These are phyloP conservation scores for Scedosporium minutisporum DNA, from an alignment of 2,329 filamentous ascomycete species.

Conservation along the genomic window DNA sequence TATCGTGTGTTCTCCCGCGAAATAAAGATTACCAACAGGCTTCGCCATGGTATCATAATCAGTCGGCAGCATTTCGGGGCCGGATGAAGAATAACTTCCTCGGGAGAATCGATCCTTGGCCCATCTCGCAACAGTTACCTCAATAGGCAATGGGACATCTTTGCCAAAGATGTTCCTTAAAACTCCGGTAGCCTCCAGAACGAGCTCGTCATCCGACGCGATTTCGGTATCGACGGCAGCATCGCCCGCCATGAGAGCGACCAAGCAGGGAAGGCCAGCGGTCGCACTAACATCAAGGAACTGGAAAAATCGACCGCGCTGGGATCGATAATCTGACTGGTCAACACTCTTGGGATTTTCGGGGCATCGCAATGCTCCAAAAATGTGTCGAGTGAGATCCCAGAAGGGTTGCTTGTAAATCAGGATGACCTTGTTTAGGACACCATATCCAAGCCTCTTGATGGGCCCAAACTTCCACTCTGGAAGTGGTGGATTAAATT, in stretches of 20 bases:
- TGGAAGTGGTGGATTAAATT: conserved; percentile 88
- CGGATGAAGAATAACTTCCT: conserved; percentile 92
- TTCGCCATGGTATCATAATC: conserved; percentile 91
- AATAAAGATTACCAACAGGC: conserved; percentile 77
- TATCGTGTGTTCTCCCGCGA: conserved; percentile 93
- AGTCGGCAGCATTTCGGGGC: conserved; percentile 67
- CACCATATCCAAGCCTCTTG: conserved; percentile 76
- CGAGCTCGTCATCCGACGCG: conserved; percentile 62
- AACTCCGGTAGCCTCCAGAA: conserved; percentile 71
- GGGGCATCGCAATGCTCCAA: conserved; percentile 77
- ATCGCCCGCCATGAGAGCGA: conserved; percentile 92
- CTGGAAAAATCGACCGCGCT: conserved; percentile 87
- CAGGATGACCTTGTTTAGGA: conserved; percentile 90
- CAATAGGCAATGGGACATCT: conserved; percentile 65
- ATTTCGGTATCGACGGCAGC: conserved; percentile 82
- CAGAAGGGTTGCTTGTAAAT: conserved; percentile 87
- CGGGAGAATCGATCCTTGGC: conserved; percentile 81
- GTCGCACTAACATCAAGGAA: conserved; percentile 96
- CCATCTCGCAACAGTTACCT: conserved; percentile 89
- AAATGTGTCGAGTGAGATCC: conserved; percentile 84
- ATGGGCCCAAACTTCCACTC: conserved; percentile 77
- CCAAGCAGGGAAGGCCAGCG: conserved; percentile 74
- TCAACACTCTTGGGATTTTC: conserved; percentile 58
- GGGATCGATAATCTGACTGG: conserved; percentile 68
- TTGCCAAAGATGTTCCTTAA: conserved; percentile 66